These are phyloP conservation scores for Neckera pumila DNA, from an alignment of 225 moss, liverwort and hornwort species.

Conservation along the genomic window DNA sequence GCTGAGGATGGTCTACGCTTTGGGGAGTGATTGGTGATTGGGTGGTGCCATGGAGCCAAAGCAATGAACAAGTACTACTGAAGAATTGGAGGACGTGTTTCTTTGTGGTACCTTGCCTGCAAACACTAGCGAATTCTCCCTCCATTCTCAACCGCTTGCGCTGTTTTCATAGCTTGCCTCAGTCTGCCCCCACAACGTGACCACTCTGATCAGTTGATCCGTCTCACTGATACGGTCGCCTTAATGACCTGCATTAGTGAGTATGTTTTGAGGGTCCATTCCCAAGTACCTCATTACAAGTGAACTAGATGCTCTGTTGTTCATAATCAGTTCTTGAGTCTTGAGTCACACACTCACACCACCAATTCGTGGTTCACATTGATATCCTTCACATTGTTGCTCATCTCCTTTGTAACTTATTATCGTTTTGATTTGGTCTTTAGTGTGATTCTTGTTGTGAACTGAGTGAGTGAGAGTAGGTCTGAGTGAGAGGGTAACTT, in stretches of 20 bases:
- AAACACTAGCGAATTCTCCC: conserved; percentile 16
- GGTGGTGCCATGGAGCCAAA: background rate
- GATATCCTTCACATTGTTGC: background rate
- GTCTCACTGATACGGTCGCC: background rate
- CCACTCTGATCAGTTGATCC: background rate
- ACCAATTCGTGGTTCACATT: background rate
- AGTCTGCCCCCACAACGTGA: background rate
- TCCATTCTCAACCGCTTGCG: conserved; percentile 8
- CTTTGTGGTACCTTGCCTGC: background rate
- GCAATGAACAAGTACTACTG: background rate
- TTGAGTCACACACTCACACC: background rate
- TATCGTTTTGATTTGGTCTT: background rate
- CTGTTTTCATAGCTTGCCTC: background rate
- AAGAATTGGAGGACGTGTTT: background rate
- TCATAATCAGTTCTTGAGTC: background rate
- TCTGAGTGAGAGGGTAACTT: background rate
- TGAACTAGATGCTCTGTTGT: background rate
- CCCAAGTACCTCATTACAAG: background rate
- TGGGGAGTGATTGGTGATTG: background rate
- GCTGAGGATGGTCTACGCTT: background rate
- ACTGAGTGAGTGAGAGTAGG: too few relatives aligned
- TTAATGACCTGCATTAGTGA: background rate
- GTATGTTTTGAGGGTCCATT: background rate
- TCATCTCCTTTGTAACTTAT: background rate
- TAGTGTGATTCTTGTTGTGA: background rate